phyloP scores from a whole-genome alignment of 257 asterid species.

The Nyctanthes arbortristis region DNA sequence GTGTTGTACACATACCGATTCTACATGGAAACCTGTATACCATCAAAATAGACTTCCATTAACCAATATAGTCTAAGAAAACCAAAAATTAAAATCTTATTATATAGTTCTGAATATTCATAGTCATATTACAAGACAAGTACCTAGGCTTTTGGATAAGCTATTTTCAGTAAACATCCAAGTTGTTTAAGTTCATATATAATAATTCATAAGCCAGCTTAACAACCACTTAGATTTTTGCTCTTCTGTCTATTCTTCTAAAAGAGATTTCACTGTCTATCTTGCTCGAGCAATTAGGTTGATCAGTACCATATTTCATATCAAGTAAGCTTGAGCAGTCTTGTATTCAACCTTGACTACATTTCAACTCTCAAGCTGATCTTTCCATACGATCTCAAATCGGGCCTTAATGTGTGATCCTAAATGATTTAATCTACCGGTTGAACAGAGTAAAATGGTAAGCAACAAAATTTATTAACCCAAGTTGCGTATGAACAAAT shows the following conservation, averaged over 20 bases:
- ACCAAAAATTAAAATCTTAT: neutral
- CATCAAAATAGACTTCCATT: neutral
- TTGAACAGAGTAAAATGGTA: neutral
- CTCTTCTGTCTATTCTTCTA: neutral
- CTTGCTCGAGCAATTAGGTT: neutral
- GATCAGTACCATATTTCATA: neutral
- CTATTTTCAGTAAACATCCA: neutral
- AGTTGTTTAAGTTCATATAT: neutral
- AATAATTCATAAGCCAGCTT: neutral
- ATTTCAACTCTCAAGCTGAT: no score
- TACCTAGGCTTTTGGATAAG: neutral
- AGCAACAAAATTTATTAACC: neutral
- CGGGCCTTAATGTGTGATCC: no score
- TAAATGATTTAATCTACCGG: no score
- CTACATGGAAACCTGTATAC: slow-evolving; percentile 40
- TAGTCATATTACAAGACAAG: neutral
- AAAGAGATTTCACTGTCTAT: neutral
- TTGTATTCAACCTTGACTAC: no score
- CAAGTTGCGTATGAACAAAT: neutral
- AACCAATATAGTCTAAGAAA: neutral
- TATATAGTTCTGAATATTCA: no score
- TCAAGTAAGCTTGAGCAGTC: neutral
- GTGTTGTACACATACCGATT: slow-evolving; percentile 37
- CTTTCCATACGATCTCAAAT: no score
- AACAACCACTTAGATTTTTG: neutral